phyloP scores from a whole-genome alignment of 495 filamentous ascomycete genomes.

The Chaetomium cochliodes region DNA sequence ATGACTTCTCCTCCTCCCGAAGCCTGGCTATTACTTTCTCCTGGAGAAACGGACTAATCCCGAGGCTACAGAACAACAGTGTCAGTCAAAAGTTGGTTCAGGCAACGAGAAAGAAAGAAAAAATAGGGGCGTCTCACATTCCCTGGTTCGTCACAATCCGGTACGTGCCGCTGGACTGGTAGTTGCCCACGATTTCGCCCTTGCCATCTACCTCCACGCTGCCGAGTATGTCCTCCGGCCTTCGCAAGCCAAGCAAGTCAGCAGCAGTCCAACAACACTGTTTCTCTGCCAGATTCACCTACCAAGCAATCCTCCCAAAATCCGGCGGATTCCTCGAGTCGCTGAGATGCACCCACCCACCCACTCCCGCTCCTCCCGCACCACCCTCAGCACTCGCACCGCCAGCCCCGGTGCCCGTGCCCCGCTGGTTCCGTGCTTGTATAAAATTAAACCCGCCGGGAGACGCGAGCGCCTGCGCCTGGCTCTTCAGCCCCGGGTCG shows the following conservation, averaged over 20 bases:
- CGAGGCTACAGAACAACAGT: constrained; percentile 20
- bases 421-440: constrained; percentile 41
- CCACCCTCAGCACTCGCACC: constrained; percentile 82
- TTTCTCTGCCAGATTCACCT: neutral
- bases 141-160: constrained; percentile 67
- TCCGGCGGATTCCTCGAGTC: constrained; percentile 81
- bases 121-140: constrained; percentile 51
- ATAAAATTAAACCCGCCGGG: constrained; percentile 62
- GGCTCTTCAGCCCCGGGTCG: constrained; percentile 69
- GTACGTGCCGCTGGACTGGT: constrained; percentile 66
- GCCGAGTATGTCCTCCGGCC: constrained; percentile 87
- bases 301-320: constrained; percentile 83
- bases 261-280: neutral
- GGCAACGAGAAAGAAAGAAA: neutral
- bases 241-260: constrained; percentile 9
- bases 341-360: constrained; percentile 87
- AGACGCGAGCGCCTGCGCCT: constrained; percentile 78
- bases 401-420: constrained; percentile 57
- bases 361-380: constrained; percentile 74
- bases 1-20: constrained; percentile 30
- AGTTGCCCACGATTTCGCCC: constrained; percentile 69
- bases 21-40: constrained; percentile 31
- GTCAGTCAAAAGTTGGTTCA: neutral
- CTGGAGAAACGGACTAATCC: constrained; percentile 31
- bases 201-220: constrained; percentile 79